Evolutionary conservation across 225 moss, liverwort and hornwort species (phyloP), one percentile per base, ranked within the genome.

Genomic region (Asterella californica): DNA sequence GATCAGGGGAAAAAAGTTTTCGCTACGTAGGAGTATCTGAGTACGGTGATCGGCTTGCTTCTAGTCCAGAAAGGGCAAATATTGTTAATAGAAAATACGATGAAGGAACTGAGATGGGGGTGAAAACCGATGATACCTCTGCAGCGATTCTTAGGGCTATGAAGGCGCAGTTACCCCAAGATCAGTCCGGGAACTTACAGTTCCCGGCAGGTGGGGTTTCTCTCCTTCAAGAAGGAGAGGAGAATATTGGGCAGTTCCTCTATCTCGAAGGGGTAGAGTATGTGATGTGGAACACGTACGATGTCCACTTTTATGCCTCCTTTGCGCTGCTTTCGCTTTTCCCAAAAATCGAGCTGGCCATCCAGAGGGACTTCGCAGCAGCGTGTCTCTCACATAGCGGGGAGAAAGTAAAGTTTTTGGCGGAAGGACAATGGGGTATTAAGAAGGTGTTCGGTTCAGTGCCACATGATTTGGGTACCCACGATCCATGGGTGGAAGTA

Each of bases 261-360:
- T 99, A 99, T 77, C 79, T 99, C 27, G 97, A 99, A 87, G 97
- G 97, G 50, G 91, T 92, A 77, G 97, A 99, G 79, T 99, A 99
- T 32, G 85, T 94, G 12, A 94, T 99, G 94, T 99, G 97, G 97
- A 93, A 90, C 75, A 99, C 97, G 1, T 99, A 99, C 72, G 97
- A 99, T 85, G 97, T 99, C 80, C 97, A 99, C 81, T 99, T 99
- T 76, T 99, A 99, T 81, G 97, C 97, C 18, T 99, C 97, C 29
- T 99, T 99, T 83, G 97, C 96, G 1, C 94, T 94, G n/a, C 82
- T 97, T 50, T 84, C 90, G 15, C 93, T 99, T 70, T 99, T 93
- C 77, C 97, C 97, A 12, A 94, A 94, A 86, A 82, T 99, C 81
- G 97, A 99, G 86, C 86, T 94, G 42, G 83, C 92, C 45, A 89